Conservation (phyloP, 2,329 filamentous ascomycete species). For the Stemphylium beticola region DNA sequence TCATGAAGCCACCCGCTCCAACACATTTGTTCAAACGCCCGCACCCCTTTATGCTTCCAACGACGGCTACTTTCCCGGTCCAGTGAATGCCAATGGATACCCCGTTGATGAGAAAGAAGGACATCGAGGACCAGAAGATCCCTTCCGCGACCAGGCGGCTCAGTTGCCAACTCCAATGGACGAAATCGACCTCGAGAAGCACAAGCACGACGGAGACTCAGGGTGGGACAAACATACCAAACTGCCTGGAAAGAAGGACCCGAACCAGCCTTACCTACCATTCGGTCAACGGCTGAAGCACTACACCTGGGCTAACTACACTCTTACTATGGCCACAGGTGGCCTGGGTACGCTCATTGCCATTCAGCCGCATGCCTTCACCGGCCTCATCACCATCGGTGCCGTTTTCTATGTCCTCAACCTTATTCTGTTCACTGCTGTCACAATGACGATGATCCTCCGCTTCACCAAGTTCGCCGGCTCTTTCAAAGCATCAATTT, state of each 20-base stretch:
- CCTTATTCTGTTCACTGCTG: constrained; percentile 53
- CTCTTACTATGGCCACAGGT: constrained; percentile 57
- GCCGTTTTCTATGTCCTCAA: constrained; percentile 60
- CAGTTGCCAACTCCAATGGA: constrained; percentile 21
- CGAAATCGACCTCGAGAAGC: constrained; percentile 40
- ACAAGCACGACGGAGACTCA: constrained; percentile 26
- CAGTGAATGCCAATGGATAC: constrained; percentile 34
- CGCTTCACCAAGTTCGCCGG: constrained; percentile 56
- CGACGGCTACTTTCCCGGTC: constrained; percentile 28
- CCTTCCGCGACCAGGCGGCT: constrained; percentile 23
- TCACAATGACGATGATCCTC: constrained; percentile 42
- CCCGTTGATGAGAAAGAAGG: constrained; percentile 35
- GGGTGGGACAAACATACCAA: constrained; percentile 36
- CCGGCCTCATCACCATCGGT: constrained; percentile 58
- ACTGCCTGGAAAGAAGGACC: constrained; percentile 40
- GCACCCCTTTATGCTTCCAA: constrained; percentile 26
- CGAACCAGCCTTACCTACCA: constrained; percentile 41
- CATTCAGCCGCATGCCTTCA: constrained; percentile 54
- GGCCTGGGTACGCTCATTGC: constrained; percentile 54
- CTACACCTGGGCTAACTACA: constrained; percentile 59
- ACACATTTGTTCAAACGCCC: constrained; percentile 40
- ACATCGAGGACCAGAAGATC: constrained; percentile 23
- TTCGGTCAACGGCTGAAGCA: constrained; percentile 41
- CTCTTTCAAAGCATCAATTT: constrained; percentile 55
- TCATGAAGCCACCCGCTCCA: constrained; percentile 34